Conservation (phyloP, 768 basidiomycete genomes). For the Dioszegia crocea region DNA sequence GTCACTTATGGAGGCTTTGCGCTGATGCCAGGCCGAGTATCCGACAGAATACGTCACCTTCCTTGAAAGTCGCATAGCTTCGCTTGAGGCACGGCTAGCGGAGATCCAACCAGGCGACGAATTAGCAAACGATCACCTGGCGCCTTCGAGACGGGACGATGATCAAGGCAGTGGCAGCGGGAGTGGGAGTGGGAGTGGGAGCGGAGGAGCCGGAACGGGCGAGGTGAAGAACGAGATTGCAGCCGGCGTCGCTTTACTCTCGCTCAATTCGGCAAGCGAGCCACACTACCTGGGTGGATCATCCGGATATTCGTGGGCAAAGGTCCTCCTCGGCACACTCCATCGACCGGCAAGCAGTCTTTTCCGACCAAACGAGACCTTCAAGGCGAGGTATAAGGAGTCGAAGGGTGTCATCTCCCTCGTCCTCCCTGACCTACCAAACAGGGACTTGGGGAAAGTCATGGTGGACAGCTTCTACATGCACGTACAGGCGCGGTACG, state of each 20-base stretch:
- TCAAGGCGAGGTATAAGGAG: slow-evolving; percentile 5
- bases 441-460: background rate
- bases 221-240: slow-evolving; percentile 15
- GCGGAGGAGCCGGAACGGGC: background rate
- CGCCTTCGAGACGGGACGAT: background rate
- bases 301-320: slow-evolving; percentile 12
- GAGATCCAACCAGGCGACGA: slow-evolving; percentile 10
- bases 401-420: background rate
- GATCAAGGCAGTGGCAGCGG: background rate
- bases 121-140: slow-evolving; percentile 9
- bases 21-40: slow-evolving; percentile 8
- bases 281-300: slow-evolving; percentile 14
- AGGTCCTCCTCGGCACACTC: slow-evolving; percentile 11
- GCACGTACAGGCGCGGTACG: slow-evolving; percentile 16
- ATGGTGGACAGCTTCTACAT: slow-evolving; percentile 11
- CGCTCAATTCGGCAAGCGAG: slow-evolving; percentile 14
- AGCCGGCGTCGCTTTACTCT: slow-evolving; percentile 9
- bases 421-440: slow-evolving; percentile 5
- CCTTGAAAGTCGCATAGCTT: slow-evolving; percentile 13
- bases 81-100: slow-evolving; percentile 14
- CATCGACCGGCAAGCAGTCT: slow-evolving; percentile 6
- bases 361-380: slow-evolving; percentile 11
- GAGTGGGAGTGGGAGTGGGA: background rate
- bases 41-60: slow-evolving; percentile 13
- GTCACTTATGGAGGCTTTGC: background rate